Base-by-base conservation (phyloP, 2,329 filamentous ascomycete species). In the Aspergillus novoparasiticus region DNA sequence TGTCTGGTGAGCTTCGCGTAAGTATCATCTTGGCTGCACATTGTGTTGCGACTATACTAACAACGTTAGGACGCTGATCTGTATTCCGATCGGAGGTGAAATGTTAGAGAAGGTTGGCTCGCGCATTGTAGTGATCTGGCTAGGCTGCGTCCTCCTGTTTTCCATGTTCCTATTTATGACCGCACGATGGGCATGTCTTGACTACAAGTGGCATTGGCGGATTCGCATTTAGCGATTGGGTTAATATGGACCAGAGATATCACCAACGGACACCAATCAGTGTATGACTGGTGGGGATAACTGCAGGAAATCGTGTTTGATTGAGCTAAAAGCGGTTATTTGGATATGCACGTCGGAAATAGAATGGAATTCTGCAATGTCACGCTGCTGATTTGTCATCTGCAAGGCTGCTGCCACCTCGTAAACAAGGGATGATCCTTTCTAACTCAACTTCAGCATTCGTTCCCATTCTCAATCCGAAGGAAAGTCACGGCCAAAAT, bases 31-130 rank as follows among this genome's bases (percentile, higher is more conserved):
- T 28, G 26, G n/a, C 16, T 55, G 36, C 23, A 26, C 23, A 26
- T 1, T 54, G 26, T 30, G 34, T 41, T 2, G 11, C 28, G 9
- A 10, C 6, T 14, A 16, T 32, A 14, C 9, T 34, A 3, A 21
- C 21, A 28, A 0, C 3, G 11, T 2, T 58, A 77, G 75, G 0
- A 77, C 83, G 0, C 70, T 85, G 9, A 74, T 85, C 1, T 79
- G 81, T 8, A 80, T 84, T 2, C 83, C 83, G 0, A 77, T 83
- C 12, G 80, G 80, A 12, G 83, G 83, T 16, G 77, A 82, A 58
- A 79, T 85, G 78, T 77, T 85, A 1, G 76, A 84, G 51, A 78
- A 74, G 5, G 79, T 83, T 45, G 82, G 82, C 0, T 75, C 79
- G 3, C 73, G 73, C 51, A 78, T 80, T 2, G 75, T 85, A 62